phyloP scores from a whole-genome alignment of 2,329 filamentous ascomycete genomes.

The Diplodia mutila region DNA sequence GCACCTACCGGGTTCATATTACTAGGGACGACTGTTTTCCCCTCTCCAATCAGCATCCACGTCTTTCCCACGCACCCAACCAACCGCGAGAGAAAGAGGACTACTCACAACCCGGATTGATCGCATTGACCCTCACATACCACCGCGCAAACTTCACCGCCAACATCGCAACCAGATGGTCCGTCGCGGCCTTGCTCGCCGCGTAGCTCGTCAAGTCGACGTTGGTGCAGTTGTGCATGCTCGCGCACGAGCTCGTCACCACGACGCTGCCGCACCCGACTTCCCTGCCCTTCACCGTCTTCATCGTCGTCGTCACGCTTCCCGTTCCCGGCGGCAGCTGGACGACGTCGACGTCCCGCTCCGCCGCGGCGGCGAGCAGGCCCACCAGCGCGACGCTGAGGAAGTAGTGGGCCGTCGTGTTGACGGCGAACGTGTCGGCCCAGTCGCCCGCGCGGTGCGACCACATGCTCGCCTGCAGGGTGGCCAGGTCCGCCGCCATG shows the following conservation, averaged over 20 bases:
- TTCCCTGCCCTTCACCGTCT: slow-evolving; percentile 36
- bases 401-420: slow-evolving; percentile 57
- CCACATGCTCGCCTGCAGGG: slow-evolving; percentile 54
- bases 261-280: slow-evolving; percentile 53
- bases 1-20: slow-evolving; percentile 51
- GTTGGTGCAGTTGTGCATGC: slow-evolving; percentile 58
- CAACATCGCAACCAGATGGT: slow-evolving; percentile 55
- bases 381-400: slow-evolving; percentile 53
- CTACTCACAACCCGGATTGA: slow-evolving; percentile 52
- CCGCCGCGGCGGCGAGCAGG: slow-evolving; percentile 48
- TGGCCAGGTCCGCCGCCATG: slow-evolving; percentile 45
- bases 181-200: slow-evolving; percentile 56
- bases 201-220: slow-evolving; percentile 58
- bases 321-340: background rate
- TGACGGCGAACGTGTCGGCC: slow-evolving; percentile 52
- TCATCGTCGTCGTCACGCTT: slow-evolving; percentile 31
- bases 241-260: slow-evolving; percentile 57
- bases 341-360: slow-evolving; percentile 18
- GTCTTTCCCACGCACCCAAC: background rate
- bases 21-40: slow-evolving; percentile 46
- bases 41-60: background rate
- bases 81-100: slow-evolving; percentile 10
- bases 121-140: slow-evolving; percentile 50
- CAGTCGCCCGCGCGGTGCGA: slow-evolving; percentile 50
- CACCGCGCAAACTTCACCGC: slow-evolving; percentile 53